A percentile compares a stretch with the other conserved stretches of the same genome.
Conservation (phyloP, 352 stramenopile species). For the Globisporangium spiculum region DNA sequence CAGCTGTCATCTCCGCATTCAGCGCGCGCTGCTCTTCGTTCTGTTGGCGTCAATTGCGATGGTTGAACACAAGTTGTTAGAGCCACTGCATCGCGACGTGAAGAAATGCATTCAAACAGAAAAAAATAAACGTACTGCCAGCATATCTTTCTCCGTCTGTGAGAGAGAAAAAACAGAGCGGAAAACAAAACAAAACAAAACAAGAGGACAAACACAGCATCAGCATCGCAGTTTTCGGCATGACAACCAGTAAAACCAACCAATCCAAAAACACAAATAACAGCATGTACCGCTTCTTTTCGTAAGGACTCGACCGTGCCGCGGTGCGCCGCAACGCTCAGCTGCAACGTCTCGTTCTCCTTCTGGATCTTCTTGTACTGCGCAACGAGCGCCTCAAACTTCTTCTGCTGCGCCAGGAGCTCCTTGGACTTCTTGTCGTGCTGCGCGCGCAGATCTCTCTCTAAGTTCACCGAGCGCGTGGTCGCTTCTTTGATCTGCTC, state of each 20-base stretch:
- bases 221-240: background rate
- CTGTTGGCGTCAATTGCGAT: conserved; percentile 21
- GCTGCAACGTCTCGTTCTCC: conserved; percentile 80
- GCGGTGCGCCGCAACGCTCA: conserved; percentile 57
- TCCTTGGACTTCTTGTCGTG: conserved; percentile 79
- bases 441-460: conserved; percentile 67
- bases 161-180: conserved; percentile 23
- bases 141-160: conserved; percentile 89
- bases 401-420: conserved; percentile 69
- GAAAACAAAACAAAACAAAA: background rate
- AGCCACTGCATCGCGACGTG: background rate
- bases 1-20: conserved; percentile 78
- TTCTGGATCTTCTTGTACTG: conserved; percentile 81
- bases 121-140: conserved; percentile 45
- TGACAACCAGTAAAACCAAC: background rate
- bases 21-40: conserved; percentile 87
- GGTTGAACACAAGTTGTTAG: background rate
- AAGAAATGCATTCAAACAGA: background rate
- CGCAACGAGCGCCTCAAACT: conserved; percentile 71
- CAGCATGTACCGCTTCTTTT: conserved; percentile 73
- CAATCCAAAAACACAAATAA: background rate
- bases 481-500: conserved; percentile 87
- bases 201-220: background rate
- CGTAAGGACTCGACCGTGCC: conserved; percentile 68
- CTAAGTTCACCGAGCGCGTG: conserved; percentile 55